These are phyloP conservation scores for Lachnellula subtilissima DNA, from an alignment of 2,329 filamentous ascomycete species.

Conservation along the genomic window DNA sequence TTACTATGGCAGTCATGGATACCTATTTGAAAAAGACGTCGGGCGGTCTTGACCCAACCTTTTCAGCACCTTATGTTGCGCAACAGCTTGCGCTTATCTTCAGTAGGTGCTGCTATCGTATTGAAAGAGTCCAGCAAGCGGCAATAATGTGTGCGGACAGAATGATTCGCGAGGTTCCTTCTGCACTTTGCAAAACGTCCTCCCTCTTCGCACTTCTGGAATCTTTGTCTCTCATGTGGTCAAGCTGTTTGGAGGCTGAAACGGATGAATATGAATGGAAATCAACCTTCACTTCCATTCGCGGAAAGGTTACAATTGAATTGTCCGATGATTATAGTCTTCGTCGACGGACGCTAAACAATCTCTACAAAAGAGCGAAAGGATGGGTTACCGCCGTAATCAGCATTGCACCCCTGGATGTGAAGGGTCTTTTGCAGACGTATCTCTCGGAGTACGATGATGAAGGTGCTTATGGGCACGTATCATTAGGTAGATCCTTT, in stretches of 20 bases:
- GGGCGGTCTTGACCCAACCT: constrained; percentile 65
- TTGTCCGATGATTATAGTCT: constrained; percentile 91
- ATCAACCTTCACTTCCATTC: constrained; percentile 70
- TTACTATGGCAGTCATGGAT: constrained; percentile 65
- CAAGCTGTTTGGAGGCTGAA: constrained; percentile 87
- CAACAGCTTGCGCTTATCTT: constrained; percentile 82
- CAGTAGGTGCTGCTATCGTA: constrained; percentile 86
- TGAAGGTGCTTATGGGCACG: constrained; percentile 82
- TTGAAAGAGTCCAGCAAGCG: constrained; percentile 83
- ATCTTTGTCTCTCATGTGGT: constrained; percentile 90
- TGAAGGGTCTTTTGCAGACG: constrained; percentile 92
- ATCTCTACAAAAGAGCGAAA: constrained; percentile 70
- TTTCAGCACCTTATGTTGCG: constrained; percentile 89
- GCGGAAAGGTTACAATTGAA: constrained; percentile 76
- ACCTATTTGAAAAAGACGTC: constrained; percentile 75
- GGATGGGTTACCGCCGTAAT: constrained; percentile 77
- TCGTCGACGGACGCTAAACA: constrained; percentile 72
- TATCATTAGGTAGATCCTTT: constrained; percentile 89
- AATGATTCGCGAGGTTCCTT: constrained; percentile 80
- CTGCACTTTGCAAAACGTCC: constrained; percentile 80
- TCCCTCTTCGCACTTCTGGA: constrained; percentile 92
- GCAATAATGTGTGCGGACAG: constrained; percentile 79
- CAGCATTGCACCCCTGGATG: constrained; percentile 80
- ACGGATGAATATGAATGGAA: constrained; percentile 89
- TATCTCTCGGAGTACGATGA: constrained; percentile 95